Conservation (phyloP, 306 rosid genomes). For the Luffa acutangula region DNA sequence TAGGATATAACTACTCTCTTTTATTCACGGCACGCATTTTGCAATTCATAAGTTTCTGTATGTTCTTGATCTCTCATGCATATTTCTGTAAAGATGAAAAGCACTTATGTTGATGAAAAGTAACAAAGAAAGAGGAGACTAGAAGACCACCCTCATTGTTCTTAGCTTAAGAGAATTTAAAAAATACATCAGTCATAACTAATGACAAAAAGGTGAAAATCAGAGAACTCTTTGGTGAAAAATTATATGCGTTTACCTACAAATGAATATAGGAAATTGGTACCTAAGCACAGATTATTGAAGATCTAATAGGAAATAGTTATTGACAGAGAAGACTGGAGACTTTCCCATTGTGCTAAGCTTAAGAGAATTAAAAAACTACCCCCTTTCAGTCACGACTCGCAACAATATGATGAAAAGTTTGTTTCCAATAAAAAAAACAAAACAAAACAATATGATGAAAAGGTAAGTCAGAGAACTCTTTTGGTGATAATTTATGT, state of each 20-base stretch:
- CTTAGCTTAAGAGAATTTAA: not conserved
- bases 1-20: conserved; percentile 26
- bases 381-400: not conserved
- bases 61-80: not conserved
- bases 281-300: not conserved
- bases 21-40: not conserved
- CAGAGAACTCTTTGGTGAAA: not conserved
- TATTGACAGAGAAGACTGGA: not conserved
- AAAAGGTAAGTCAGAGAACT: not conserved
- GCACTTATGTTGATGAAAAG: not conserved
- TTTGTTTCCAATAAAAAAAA: too few relatives aligned
- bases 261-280: not conserved
- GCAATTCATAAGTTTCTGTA: not conserved
- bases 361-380: not conserved
- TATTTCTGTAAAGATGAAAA: not conserved
- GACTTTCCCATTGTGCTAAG: not conserved
- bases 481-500: not conserved
- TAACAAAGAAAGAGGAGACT: not conserved
- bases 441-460: not conserved
- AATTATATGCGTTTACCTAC: not conserved
- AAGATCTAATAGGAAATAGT: not conserved
- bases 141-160: not conserved
- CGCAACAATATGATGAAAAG: not conserved
- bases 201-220: not conserved
- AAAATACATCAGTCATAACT: not conserved